phyloP scores from a whole-genome alignment of 768 basidiomycete genomes.

The Amanita fuliginea region DNA sequence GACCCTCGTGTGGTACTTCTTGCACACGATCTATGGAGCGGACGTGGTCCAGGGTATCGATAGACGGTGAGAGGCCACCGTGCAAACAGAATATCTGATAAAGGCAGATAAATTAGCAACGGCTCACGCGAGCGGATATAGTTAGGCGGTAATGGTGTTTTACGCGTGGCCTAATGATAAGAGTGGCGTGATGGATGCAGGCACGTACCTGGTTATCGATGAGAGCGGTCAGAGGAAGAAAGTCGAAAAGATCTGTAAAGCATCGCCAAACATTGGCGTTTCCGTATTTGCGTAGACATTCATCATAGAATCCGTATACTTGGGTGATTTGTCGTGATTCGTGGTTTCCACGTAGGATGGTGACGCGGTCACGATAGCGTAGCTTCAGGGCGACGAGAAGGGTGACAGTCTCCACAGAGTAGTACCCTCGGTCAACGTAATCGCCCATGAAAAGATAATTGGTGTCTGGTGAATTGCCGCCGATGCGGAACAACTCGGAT shows the following conservation, averaged over 20 bases:
- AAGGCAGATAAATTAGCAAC: not conserved
- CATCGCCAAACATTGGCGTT: constrained; percentile 99
- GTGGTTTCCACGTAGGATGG: constrained; percentile 96
- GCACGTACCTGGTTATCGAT: constrained; percentile 95
- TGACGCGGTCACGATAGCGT: constrained; percentile 96
- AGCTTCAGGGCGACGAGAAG: constrained; percentile 95
- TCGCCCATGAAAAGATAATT: constrained; percentile 99
- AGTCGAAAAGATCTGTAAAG: constrained; percentile 98
- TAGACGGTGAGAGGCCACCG: constrained; percentile 95
- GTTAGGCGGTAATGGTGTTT: constrained; percentile 1
- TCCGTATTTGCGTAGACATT: constrained; percentile 98
- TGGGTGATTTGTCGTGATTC: constrained; percentile 99
- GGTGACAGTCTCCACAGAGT: constrained; percentile 98
- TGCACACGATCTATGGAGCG: constrained; percentile 98
- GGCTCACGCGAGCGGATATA: constrained; percentile 2
- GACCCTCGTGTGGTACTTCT: constrained; percentile 98
- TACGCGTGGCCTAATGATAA: not conserved
- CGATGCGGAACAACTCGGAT: constrained; percentile 96
- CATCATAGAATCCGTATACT: constrained; percentile 99
- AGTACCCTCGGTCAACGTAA: constrained; percentile 98
- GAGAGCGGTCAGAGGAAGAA: constrained; percentile 90
- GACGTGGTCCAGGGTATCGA: constrained; percentile 99
- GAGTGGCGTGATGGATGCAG: not conserved
- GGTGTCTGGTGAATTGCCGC: constrained; percentile 97
- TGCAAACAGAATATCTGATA: constrained; percentile 95